Evolutionary conservation across 345 rosid species (phyloP).

Genomic region (Boechera divaricarpa): DNA sequence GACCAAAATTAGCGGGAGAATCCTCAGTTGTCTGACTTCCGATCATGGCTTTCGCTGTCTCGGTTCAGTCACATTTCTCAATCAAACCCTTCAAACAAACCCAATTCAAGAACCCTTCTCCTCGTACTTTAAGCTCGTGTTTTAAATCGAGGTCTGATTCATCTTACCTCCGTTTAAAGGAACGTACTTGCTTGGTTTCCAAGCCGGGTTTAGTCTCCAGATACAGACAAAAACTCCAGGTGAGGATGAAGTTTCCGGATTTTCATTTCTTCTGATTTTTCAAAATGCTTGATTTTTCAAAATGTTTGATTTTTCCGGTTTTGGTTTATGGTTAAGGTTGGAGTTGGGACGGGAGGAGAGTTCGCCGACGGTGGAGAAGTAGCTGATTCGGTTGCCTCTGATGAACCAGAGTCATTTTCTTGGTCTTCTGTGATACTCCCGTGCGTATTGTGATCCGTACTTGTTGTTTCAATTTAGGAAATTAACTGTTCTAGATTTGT

Average conservation of each 20-base stretch:
- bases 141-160: slow-evolving; percentile 35
- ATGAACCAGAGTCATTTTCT: slow-evolving; percentile 67
- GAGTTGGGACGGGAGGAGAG: slow-evolving; percentile 50
- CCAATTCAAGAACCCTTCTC: slow-evolving; percentile 23
- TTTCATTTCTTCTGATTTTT: slow-evolving; percentile 7
- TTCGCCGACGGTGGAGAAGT: slow-evolving; percentile 60
- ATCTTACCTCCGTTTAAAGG: slow-evolving; percentile 39
- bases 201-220: slow-evolving; percentile 33
- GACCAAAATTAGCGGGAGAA: slow-evolving; percentile 41
- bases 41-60: slow-evolving; percentile 47
- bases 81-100: slow-evolving; percentile 10
- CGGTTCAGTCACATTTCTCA: slow-evolving; percentile 41
- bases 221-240: slow-evolving; percentile 45
- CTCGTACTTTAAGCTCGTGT: slow-evolving; percentile 29
- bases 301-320: slow-evolving; percentile 15
- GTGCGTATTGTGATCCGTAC: slow-evolving; percentile 52
- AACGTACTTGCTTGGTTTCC: slow-evolving; percentile 41
- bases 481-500: slow-evolving; percentile 6
- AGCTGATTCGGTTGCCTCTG: slow-evolving; percentile 53
- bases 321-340: slow-evolving; percentile 49
- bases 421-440: slow-evolving; percentile 91
- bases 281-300: background rate
- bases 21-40: slow-evolving; percentile 24
- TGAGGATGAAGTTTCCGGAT: slow-evolving; percentile 30
- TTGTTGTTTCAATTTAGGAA: slow-evolving; percentile 8